These are phyloP conservation scores for Sindora glabra DNA, from an alignment of 306 rosid genomes.

Conservation along the genomic window DNA sequence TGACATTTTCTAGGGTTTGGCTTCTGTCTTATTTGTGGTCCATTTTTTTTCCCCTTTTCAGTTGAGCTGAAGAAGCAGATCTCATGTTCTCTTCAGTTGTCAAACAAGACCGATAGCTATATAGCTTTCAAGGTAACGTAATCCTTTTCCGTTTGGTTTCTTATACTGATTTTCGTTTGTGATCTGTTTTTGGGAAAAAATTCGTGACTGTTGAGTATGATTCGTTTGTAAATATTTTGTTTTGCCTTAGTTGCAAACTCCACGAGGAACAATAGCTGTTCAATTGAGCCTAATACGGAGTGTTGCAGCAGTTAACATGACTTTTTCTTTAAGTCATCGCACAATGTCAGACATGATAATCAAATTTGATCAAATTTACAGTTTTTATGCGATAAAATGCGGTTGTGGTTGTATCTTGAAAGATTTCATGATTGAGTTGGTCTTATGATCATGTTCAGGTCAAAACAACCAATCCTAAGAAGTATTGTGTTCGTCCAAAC, in stretches of 20 bases:
- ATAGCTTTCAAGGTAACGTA: conserved; percentile 78
- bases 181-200: too few species aligned
- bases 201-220: not conserved
- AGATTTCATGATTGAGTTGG: too few species aligned
- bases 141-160: not conserved
- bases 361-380: not conserved
- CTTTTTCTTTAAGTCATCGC: not conserved
- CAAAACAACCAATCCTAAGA: conserved; percentile 88
- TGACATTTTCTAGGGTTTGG: conserved; percentile 17
- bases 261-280: conserved; percentile 4
- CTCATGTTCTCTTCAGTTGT: conserved; percentile 76
- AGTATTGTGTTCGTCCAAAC: conserved; percentile 98
- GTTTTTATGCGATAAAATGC: not conserved
- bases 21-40: not conserved
- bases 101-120: conserved; percentile 72
- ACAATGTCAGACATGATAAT: conserved; percentile 2
- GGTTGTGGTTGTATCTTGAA: not conserved
- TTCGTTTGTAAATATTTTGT: too few species aligned
- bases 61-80: conserved; percentile 96
- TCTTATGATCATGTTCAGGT: conserved; percentile 68
- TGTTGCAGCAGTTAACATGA: conserved; percentile 2
- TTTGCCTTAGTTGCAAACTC: too few species aligned
- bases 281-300: not conserved
- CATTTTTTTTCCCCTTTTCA: conserved; percentile 3
- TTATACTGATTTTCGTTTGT: too few species aligned